phyloP scores from a whole-genome alignment of 345 rosid genomes.

The Geranium rotundifolium region DNA sequence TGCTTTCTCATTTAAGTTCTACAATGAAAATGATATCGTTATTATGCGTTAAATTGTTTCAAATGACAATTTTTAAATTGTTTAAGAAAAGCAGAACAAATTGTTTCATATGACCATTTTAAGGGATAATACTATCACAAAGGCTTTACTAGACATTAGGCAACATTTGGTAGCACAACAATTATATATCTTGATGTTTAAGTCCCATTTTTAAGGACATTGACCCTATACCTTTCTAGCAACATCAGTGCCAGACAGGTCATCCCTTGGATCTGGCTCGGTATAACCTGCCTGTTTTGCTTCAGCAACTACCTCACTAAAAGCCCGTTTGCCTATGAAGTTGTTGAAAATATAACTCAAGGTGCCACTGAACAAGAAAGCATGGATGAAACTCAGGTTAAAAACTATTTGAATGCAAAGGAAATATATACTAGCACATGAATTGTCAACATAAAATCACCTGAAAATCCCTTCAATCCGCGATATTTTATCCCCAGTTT shows the following conservation, averaged over 20 bases:
- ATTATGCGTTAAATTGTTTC: background rate
- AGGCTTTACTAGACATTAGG: background rate
- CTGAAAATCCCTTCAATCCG: conserved; percentile 94
- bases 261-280: conserved; percentile 99
- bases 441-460: conserved; percentile 15
- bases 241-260: conserved; percentile 97
- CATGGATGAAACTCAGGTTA: background rate
- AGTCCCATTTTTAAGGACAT: background rate
- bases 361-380: conserved; percentile 59
- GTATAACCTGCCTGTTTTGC: conserved; percentile 87
- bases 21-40: too few species aligned
- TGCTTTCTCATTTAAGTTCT: too few species aligned
- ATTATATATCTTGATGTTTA: background rate
- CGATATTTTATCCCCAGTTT: conserved; percentile 86
- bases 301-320: conserved; percentile 82
- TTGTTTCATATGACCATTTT: background rate
- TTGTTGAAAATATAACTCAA: conserved; percentile 91
- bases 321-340: conserved; percentile 44
- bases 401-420: background rate
- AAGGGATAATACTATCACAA: background rate
- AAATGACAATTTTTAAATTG: background rate
- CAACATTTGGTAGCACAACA: background rate
- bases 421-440: background rate
- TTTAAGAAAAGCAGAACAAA: background rate
- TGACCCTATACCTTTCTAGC: conserved; percentile 63